These are phyloP conservation scores for Magnusiomyces fungicola DNA, from an alignment of 1,139 yeast species.

Conservation along the genomic window DNA sequence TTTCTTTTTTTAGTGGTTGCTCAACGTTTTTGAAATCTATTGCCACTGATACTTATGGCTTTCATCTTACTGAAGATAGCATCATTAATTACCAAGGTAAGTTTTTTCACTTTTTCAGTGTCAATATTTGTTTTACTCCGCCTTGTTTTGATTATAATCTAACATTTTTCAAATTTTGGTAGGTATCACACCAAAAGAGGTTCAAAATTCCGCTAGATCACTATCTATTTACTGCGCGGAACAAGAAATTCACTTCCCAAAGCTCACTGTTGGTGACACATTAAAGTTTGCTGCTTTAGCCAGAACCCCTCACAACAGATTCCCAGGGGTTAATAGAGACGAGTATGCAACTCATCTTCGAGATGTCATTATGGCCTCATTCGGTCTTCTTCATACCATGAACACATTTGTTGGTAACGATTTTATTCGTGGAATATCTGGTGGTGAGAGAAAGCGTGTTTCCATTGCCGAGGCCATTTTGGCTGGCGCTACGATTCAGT, in stretches of 20 bases:
- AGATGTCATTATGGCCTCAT: slow-evolving; percentile 64
- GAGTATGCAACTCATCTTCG: slow-evolving; percentile 56
- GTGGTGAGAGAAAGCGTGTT: slow-evolving; percentile 81
- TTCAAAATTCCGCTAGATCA: slow-evolving; percentile 28
- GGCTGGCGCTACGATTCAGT: slow-evolving; percentile 55
- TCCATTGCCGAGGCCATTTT: slow-evolving; percentile 64
- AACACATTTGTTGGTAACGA: slow-evolving; percentile 68
- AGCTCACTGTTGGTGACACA: slow-evolving; percentile 65
- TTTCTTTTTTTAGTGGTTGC: slow-evolving; percentile 47
- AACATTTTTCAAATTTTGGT: slow-evolving; percentile 9
- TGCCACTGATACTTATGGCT: slow-evolving; percentile 67
- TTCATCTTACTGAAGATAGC: slow-evolving; percentile 48
- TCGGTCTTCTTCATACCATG: slow-evolving; percentile 61
- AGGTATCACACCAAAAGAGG: slow-evolving; percentile 38
- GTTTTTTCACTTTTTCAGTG: not conserved
- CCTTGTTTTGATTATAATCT: slow-evolving; percentile 20
- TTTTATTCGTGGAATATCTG: slow-evolving; percentile 70
- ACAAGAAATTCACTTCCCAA: slow-evolving; percentile 64
- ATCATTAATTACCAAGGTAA: slow-evolving; percentile 28
- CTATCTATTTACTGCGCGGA: slow-evolving; percentile 58
- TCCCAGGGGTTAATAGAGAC: slow-evolving; percentile 50
- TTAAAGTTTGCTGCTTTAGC: slow-evolving; percentile 55
- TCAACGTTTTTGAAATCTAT: slow-evolving; percentile 68
- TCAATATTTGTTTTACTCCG: not conserved
- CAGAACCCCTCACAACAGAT: slow-evolving; percentile 60